These are phyloP conservation scores for Xylariaceae sp. DNA, from an alignment of 2,329 filamentous ascomycete species.

Conservation along the genomic window DNA sequence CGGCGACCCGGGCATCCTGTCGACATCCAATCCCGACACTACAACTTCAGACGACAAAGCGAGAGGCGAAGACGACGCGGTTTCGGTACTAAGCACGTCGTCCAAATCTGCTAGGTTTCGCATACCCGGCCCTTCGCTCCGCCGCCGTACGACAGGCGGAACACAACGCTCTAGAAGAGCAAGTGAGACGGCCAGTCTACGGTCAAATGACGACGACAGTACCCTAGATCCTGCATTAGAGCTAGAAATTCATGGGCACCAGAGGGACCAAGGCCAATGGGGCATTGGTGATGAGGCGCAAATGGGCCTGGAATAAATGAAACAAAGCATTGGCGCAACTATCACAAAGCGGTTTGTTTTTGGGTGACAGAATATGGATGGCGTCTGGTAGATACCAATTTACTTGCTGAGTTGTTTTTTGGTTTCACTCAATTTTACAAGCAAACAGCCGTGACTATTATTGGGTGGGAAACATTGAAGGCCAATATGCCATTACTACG, in stretches of 20 bases:
- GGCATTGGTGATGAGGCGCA: slow-evolving; percentile 83
- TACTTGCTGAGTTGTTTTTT: slow-evolving; percentile 17
- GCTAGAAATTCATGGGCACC: slow-evolving; percentile 58
- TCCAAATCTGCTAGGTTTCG: slow-evolving; percentile 39
- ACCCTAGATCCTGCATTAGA: slow-evolving; percentile 47
- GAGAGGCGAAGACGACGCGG: slow-evolving; percentile 37
- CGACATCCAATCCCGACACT: slow-evolving; percentile 26
- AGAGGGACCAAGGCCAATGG: slow-evolving; percentile 68
- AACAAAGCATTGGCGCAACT: neutral
- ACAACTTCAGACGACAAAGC: slow-evolving; percentile 22
- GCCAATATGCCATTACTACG: no score
- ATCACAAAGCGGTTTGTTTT: neutral
- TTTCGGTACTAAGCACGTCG: slow-evolving; percentile 40
- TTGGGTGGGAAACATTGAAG: no score
- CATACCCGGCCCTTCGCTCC: slow-evolving; percentile 31
- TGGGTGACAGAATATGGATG: slow-evolving; percentile 14
- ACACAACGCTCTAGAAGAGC: slow-evolving; percentile 47
- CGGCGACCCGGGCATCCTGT: slow-evolving; percentile 15
- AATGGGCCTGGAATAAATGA: slow-evolving; percentile 75
- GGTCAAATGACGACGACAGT: slow-evolving; percentile 44
- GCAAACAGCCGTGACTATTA: no score
- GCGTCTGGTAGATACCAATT: slow-evolving; percentile 39
- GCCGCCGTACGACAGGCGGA: slow-evolving; percentile 34
- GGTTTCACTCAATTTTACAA: slow-evolving; percentile 1
- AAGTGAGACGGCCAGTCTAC: slow-evolving; percentile 48